Conservation (phyloP, 768 basidiomycete species). For the Rhizopogon vinicolor region DNA sequence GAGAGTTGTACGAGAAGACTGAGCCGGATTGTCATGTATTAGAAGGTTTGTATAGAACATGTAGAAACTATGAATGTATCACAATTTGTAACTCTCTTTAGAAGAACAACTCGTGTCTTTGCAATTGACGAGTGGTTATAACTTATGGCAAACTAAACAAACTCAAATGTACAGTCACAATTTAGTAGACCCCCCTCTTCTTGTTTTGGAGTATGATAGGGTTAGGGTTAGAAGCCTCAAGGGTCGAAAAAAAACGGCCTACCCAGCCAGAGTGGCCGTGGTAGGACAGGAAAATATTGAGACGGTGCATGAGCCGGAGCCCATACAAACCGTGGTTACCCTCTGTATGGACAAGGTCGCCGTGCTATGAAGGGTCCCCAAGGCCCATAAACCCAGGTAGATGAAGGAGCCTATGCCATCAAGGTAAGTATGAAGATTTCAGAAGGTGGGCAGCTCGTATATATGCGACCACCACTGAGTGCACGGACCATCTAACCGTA, state of each 20-base stretch:
- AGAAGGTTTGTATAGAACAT: no score
- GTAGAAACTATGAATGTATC: no score
- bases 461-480: constrained; percentile 19
- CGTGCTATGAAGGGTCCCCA: constrained; percentile 60
- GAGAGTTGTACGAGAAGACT: constrained; percentile 19
- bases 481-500: constrained; percentile 23
- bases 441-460: constrained; percentile 5
- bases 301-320: constrained; percentile 70
- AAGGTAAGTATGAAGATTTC: constrained; percentile 51
- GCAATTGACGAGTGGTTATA: no score
- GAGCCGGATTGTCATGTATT: background rate
- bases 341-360: constrained; percentile 68
- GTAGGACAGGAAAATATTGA: constrained; percentile 70
- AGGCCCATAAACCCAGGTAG: constrained; percentile 47
- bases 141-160: no score
- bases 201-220: constrained; percentile 16
- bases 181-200: no score
- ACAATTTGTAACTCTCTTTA: no score
- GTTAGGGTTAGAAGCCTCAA: constrained; percentile 41
- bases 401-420: constrained; percentile 50
- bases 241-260: constrained; percentile 40
- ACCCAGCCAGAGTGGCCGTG: constrained; percentile 60
- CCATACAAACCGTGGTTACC: constrained; percentile 55
- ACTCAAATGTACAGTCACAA: no score
- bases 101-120: no score